Percentiles rank a stretch among this genome's conserved stretches.
Evolutionary conservation across 2,329 filamentous ascomycete genomes (phyloP).

Genomic region (Elsinoe perseae): DNA sequence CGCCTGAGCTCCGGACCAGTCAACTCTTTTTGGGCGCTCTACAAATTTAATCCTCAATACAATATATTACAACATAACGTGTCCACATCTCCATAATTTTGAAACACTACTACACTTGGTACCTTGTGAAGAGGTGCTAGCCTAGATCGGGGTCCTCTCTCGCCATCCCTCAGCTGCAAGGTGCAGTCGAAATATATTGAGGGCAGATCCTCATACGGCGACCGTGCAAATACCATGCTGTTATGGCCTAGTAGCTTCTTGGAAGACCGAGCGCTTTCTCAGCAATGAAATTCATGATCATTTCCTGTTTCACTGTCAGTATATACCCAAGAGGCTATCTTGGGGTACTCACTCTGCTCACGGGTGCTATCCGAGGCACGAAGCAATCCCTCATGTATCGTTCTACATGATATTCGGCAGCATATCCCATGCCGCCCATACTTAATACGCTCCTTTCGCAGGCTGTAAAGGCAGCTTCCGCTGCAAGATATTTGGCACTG

Average conservation of each 20-base stretch:
- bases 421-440: slow-evolving; percentile 57
- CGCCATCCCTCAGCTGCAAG: too few relatives aligned
- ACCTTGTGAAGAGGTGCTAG: too few relatives aligned
- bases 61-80: too few relatives aligned
- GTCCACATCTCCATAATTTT: too few relatives aligned
- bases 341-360: slow-evolving; percentile 41
- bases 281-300: slow-evolving; percentile 67
- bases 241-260: slow-evolving; percentile 51
- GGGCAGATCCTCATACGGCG: too few relatives aligned
- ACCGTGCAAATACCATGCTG: too few relatives aligned
- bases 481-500: slow-evolving; percentile 51
- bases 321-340: slow-evolving; percentile 6
- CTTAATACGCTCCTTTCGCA: slow-evolving; percentile 52
- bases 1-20: too few relatives aligned
- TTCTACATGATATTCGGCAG: slow-evolving; percentile 56
- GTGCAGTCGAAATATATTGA: too few relatives aligned
- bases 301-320: slow-evolving; percentile 43
- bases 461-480: slow-evolving; percentile 53
- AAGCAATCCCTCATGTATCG: slow-evolving; percentile 52
- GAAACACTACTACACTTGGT: too few relatives aligned
- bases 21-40: too few relatives aligned
- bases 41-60: too few relatives aligned
- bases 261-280: slow-evolving; percentile 62
- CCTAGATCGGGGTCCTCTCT: too few relatives aligned
- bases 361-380: slow-evolving; percentile 52